Conservation (phyloP, 345 rosid genomes). For the Laguncularia racemosa region DNA sequence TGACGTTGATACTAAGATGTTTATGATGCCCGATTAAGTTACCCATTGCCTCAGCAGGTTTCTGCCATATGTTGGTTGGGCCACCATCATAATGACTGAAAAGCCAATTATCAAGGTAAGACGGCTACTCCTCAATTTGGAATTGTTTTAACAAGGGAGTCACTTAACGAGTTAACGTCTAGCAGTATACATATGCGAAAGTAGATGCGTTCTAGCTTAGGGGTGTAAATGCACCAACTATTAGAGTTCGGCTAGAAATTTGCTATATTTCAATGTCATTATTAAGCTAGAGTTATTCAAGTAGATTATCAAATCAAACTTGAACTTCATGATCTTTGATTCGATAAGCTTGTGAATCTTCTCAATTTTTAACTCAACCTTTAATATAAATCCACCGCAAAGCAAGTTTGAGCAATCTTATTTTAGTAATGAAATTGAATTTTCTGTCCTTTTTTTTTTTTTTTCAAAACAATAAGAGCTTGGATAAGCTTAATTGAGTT, state of each 20-base stretch:
- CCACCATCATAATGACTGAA: conserved; percentile 68
- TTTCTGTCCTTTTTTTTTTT: too few relatives aligned
- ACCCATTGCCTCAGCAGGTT: conserved; percentile 29
- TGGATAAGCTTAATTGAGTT: not conserved
- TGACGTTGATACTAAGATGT: not conserved
- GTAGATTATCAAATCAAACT: too few relatives aligned
- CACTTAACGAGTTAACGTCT: too few relatives aligned
- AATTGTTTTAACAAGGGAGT: not conserved
- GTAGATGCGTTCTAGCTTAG: too few relatives aligned
- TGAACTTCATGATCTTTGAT: too few relatives aligned
- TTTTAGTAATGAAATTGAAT: too few relatives aligned
- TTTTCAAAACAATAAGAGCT: not conserved
- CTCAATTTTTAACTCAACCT: not conserved
- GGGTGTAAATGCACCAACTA: too few relatives aligned
- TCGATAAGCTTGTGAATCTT: too few relatives aligned
- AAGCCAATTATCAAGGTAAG: conserved; percentile 69
- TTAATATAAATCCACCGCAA: not conserved
- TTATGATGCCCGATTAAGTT: not conserved
- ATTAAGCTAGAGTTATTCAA: too few relatives aligned
- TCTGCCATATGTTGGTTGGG: conserved; percentile 79
- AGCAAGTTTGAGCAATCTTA: not conserved
- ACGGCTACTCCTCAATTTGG: not conserved
- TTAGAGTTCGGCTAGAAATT: too few relatives aligned
- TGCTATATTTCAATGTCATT: too few relatives aligned
- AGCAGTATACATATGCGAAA: too few relatives aligned